phyloP scores from a whole-genome alignment of 495 filamentous ascomycete genomes.

The Aspergillus bridgeri region DNA sequence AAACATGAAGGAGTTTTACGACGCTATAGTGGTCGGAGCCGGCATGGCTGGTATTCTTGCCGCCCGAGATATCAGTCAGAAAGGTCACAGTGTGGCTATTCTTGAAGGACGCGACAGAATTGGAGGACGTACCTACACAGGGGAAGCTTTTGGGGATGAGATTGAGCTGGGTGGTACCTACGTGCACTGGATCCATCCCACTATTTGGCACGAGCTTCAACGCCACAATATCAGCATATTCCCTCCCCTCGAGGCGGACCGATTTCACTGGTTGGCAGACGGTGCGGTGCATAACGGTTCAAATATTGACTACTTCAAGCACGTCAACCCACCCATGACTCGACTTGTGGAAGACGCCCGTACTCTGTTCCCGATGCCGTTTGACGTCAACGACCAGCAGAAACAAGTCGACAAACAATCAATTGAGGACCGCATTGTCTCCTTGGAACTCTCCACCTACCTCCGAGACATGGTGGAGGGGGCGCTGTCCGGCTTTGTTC shows the following conservation, averaged over 20 bases:
- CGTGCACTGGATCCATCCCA: constrained; percentile 28
- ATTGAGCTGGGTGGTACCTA: constrained; percentile 38
- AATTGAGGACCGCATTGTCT: background rate
- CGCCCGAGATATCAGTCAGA: background rate
- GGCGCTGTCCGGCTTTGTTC: background rate
- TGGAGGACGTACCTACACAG: constrained; percentile 32
- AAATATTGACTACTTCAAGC: background rate
- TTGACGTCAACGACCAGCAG: background rate
- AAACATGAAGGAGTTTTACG: background rate
- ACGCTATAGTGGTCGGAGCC: background rate
- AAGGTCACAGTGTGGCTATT: constrained; percentile 26
- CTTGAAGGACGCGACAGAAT: constrained; percentile 36
- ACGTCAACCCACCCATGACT: background rate
- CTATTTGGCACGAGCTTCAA: constrained; percentile 19
- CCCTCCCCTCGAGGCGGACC: background rate
- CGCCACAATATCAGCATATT: background rate
- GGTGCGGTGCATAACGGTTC: background rate
- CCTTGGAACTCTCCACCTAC: background rate
- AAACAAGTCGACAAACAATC: background rate
- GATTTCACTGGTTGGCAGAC: background rate
- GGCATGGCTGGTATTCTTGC: background rate
- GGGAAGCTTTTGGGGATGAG: constrained; percentile 18
- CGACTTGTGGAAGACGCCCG: no score
- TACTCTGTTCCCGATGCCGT: background rate
- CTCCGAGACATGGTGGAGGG: background rate